phyloP scores from a whole-genome alignment of 192 early-diverging fungal genomes.

The Cetraspora pellucida region DNA sequence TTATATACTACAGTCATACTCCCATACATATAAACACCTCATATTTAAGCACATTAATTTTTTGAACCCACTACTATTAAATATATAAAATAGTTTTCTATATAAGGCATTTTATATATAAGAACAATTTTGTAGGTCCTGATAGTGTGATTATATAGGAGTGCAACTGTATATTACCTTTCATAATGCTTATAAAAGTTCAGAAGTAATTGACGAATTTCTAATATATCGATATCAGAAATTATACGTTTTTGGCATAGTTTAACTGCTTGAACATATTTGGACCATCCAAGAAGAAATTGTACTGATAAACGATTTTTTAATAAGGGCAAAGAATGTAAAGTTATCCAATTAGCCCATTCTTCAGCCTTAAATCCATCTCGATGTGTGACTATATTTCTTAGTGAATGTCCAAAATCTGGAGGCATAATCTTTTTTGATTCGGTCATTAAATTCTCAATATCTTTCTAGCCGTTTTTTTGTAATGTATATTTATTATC shows the following conservation, averaged over 20 bases:
- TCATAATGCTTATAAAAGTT: slow-evolving; percentile 3
- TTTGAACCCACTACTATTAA: too few species aligned
- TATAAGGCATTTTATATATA: too few species aligned
- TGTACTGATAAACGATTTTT: neutral
- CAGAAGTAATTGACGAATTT: slow-evolving; percentile 1
- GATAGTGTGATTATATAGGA: too few species aligned
- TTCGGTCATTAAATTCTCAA: neutral
- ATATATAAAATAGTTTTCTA: too few species aligned
- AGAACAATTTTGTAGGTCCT: too few species aligned
- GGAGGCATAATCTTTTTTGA: neutral
- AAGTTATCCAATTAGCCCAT: neutral
- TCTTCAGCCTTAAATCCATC: slow-evolving; percentile 1
- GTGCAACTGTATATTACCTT: too few species aligned
- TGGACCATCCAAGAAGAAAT: neutral
- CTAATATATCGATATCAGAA: neutral
- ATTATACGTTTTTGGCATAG: neutral
- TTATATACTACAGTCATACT: too few species aligned
- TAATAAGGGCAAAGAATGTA: slow-evolving; percentile 6
- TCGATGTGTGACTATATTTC: neutral
- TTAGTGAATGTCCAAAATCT: neutral
- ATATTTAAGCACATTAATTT: too few species aligned
- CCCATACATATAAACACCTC: too few species aligned
- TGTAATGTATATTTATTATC: too few species aligned
- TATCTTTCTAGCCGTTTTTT: neutral
- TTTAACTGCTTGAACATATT: neutral